phyloP scores from a whole-genome alignment of 202 grass and related monocot species.

The Cymbopogon flexuosus region DNA sequence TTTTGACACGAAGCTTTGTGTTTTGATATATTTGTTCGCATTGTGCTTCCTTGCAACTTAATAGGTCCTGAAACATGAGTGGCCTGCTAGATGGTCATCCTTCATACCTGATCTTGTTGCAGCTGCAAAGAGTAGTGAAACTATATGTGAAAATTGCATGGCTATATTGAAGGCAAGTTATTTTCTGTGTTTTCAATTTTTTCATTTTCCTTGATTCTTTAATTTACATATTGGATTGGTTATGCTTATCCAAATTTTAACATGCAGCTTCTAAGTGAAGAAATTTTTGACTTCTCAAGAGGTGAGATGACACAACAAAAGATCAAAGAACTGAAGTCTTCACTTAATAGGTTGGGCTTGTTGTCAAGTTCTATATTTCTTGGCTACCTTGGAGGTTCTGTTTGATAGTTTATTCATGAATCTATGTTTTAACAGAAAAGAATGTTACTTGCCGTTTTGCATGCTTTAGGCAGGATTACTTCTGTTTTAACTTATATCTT shows the following conservation, averaged over 20 bases:
- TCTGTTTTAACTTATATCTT: constrained; percentile 2
- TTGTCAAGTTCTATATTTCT: constrained; percentile 14
- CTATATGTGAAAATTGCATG: constrained; percentile 99
- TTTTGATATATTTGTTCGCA: background rate
- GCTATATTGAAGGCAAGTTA: constrained; percentile 90
- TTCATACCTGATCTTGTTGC: constrained; percentile 97
- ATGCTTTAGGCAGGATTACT: background rate
- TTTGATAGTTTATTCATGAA: background rate
- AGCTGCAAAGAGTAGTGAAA: constrained; percentile 95
- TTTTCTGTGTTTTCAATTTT: constrained; percentile 11
- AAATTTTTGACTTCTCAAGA: constrained; percentile 99
- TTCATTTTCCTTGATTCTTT: background rate
- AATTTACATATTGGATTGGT: background rate
- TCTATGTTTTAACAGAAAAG: background rate
- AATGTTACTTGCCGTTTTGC: background rate
- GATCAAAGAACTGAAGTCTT: constrained; percentile 99
- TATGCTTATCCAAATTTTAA: constrained; percentile 17
- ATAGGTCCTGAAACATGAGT: constrained; percentile 96
- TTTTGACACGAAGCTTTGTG: background rate
- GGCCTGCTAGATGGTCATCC: constrained; percentile 92
- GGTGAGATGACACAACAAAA: constrained; percentile 98
- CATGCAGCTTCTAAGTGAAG: constrained; percentile 97
- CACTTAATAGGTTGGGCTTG: constrained; percentile 79
- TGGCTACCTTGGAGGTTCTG: background rate
- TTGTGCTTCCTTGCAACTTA: constrained; percentile 17